Percentiles rank a stretch among this genome's conserved stretches.
Evolutionary conservation across 2,329 filamentous ascomycete species (phyloP).

Genomic region (Graphiopsis chlorocephala): DNA sequence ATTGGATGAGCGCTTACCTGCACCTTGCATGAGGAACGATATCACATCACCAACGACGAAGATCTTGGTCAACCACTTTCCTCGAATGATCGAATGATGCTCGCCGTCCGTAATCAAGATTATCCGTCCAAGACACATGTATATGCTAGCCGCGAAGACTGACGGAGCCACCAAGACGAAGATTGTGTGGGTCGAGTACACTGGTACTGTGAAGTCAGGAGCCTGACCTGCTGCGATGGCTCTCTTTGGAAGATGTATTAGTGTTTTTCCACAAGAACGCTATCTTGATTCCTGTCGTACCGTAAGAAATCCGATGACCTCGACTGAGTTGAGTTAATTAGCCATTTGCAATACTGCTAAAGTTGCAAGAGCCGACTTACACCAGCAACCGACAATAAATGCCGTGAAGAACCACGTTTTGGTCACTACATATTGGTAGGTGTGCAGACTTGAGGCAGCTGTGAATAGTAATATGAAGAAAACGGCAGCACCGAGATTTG

Average conservation of each 20-base stretch:
- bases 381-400: conserved; percentile 41
- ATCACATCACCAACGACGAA: conserved; percentile 57
- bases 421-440: conserved; percentile 39
- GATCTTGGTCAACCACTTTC: conserved; percentile 50
- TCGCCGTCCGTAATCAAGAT: conserved; percentile 43
- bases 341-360: background rate
- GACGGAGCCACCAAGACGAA: conserved; percentile 48
- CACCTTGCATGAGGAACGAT: conserved; percentile 51
- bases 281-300: background rate
- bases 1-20: conserved; percentile 16
- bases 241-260: conserved; percentile 27
- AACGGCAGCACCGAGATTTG: background rate
- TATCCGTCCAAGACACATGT: conserved; percentile 51
- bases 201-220: conserved; percentile 15
- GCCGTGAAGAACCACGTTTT: conserved; percentile 51
- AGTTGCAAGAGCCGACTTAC: background rate
- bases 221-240: background rate
- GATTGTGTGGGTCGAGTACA: conserved; percentile 30
- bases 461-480: background rate
- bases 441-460: background rate
- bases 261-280: conserved; percentile 33
- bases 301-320: conserved; percentile 1
- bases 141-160: conserved; percentile 51
- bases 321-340: background rate
- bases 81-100: conserved; percentile 41